These are phyloP conservation scores for Agrocybe chaxingu DNA, from an alignment of 768 basidiomycete genomes.

Conservation along the genomic window DNA sequence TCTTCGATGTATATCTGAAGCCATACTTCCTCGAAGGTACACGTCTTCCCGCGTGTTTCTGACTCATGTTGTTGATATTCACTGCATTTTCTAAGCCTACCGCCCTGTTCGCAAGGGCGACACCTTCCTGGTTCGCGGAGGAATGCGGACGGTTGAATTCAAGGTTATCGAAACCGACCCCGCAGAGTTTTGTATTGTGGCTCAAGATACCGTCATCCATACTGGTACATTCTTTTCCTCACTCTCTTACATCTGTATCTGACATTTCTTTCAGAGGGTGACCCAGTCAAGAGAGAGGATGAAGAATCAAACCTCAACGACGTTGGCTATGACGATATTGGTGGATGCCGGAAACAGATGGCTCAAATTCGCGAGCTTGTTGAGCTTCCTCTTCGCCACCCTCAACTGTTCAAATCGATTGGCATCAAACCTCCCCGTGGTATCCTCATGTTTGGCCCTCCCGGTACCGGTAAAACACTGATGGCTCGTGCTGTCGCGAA, in stretches of 20 bases:
- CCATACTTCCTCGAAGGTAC: slow-evolving; percentile 97
- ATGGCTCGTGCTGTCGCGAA: slow-evolving; percentile 99
- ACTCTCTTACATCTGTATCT: slow-evolving; percentile 10
- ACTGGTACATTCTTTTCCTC: slow-evolving; percentile 50
- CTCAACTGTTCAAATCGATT: slow-evolving; percentile 99
- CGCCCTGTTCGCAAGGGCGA: slow-evolving; percentile 96
- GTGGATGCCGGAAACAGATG: slow-evolving; percentile 99
- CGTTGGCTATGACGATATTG: slow-evolving; percentile 99
- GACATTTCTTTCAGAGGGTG: slow-evolving; percentile 66
- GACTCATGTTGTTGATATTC: neutral
- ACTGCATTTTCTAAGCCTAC: slow-evolving; percentile 52
- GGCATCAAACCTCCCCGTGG: slow-evolving; percentile 99
- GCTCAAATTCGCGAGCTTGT: slow-evolving; percentile 99
- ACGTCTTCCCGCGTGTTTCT: slow-evolving; percentile 12
- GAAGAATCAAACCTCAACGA: slow-evolving; percentile 96
- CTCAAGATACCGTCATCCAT: slow-evolving; percentile 97
- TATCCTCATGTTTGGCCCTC: slow-evolving; percentile 98
- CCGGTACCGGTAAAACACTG: slow-evolving; percentile 98
- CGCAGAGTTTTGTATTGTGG: slow-evolving; percentile 97
- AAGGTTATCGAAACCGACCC: slow-evolving; percentile 99
- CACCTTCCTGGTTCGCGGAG: slow-evolving; percentile 98
- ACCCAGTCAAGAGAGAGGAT: slow-evolving; percentile 97
- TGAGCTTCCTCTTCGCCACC: slow-evolving; percentile 95
- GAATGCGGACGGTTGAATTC: slow-evolving; percentile 98
- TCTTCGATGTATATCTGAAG: slow-evolving; percentile 98